phyloP scores from a whole-genome alignment of 2,329 filamentous ascomycete genomes.

The Grosmannia clavigera region DNA sequence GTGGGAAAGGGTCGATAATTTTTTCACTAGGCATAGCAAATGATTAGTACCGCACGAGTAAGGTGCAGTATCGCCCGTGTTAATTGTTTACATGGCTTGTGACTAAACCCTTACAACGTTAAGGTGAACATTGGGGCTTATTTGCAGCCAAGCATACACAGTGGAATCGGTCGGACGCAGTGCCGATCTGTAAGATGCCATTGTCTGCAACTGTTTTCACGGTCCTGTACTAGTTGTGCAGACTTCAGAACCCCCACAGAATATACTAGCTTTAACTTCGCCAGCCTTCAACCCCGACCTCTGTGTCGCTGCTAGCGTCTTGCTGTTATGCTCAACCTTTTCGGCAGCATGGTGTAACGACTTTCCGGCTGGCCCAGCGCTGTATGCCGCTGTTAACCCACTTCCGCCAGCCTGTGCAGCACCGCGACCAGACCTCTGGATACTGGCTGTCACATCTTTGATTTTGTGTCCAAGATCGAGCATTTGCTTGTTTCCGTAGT shows the following conservation, averaged over 20 bases:
- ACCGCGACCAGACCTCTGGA: conserved; percentile 21
- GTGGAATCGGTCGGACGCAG: neutral
- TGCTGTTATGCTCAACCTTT: conserved; percentile 49
- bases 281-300: conserved; percentile 48
- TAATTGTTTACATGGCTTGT: too few relatives aligned
- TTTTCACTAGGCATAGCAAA: neutral
- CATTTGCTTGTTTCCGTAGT: conserved; percentile 89
- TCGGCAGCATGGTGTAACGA: conserved; percentile 37
- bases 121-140: too few relatives aligned
- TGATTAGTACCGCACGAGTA: neutral
- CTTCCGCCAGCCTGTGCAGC: conserved; percentile 15
- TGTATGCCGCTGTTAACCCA: conserved; percentile 16
- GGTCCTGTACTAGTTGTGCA: neutral
- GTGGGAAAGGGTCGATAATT: too few relatives aligned
- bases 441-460: conserved; percentile 41
- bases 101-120: too few relatives aligned
- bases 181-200: neutral
- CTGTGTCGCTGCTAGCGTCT: conserved; percentile 49
- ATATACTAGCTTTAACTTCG: conserved; percentile 51
- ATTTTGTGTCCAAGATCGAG: conserved; percentile 77
- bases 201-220: neutral
- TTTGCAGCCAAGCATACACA: too few relatives aligned
- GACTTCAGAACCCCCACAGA: conserved; percentile 17
- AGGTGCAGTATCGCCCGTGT: neutral
- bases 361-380: conserved; percentile 14